Conservation (phyloP, 805 yeast species). For the Debaryomyces maramus region DNA sequence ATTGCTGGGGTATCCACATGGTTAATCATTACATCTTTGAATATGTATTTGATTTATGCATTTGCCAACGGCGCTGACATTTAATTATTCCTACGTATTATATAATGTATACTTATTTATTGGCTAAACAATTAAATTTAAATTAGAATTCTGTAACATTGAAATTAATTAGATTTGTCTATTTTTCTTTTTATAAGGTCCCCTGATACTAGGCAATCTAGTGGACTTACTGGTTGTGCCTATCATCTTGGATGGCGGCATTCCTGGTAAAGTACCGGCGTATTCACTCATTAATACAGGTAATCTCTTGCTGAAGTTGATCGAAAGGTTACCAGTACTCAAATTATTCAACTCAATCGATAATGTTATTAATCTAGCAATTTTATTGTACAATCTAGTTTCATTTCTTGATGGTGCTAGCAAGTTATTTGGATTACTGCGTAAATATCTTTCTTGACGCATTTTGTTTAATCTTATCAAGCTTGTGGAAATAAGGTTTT, state of each 20-base stretch:
- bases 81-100: constrained; percentile 9
- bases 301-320: constrained; percentile 40
- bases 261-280: constrained; percentile 76
- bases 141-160: constrained; percentile 1
- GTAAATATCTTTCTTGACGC: constrained; percentile 40
- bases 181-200: constrained; percentile 38
- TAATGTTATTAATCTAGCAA: constrained; percentile 29
- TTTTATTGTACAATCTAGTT: constrained; percentile 28
- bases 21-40: constrained; percentile 39
- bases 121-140: constrained; percentile 1
- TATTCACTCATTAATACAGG: constrained; percentile 77
- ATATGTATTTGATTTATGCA: constrained; percentile 41
- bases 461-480: constrained; percentile 37
- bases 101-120: neutral
- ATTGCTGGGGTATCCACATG: constrained; percentile 38
- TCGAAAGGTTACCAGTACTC: constrained; percentile 23
- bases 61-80: constrained; percentile 44
- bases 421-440: constrained; percentile 24
- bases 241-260: constrained; percentile 26
- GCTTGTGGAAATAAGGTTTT: constrained; percentile 32
- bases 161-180: constrained; percentile 10
- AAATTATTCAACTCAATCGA: constrained; percentile 32
- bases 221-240: constrained; percentile 17
- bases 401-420: constrained; percentile 29
- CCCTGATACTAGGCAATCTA: constrained; percentile 40